Evolutionary conservation across 106 monocot species (phyloP), one percentile per base, ranked within the genome.

Genomic region (Agapanthus africanus): DNA sequence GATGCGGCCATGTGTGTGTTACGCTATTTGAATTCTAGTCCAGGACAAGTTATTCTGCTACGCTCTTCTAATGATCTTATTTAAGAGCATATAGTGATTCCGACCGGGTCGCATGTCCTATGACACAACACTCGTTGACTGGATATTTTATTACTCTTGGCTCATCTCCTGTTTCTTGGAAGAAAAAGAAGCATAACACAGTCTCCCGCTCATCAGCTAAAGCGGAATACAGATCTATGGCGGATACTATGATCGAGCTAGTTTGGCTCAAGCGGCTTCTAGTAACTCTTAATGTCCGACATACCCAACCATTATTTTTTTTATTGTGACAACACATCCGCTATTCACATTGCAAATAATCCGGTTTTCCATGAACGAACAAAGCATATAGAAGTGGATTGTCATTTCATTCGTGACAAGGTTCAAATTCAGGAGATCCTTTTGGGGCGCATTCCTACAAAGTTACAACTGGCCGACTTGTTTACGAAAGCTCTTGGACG

Each of bases 361-460:
- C 37, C 59, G 4, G 28, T 60, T 30, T 60, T 60, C 15, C 59
- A 60, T 21, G 59, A 60, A 32, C 8, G 59, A 36, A 37, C 63
- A 37, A 63, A 63, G 63, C 63, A 67, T 31, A 67, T 67, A 10
- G 66, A 67, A n/a, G 27, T 7, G 6, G 66, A 41, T 22, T 67
- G 39, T 28, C 66, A 67, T 67, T 67, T 41, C 10, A 35, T 67
- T 40, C 40, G 66, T 14, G 66, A 46, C 18, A 21, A 0, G 31
- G 27, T 67, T 4, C 18, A 8, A 8, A 41, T 22, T 11, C 11
- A 21, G 11, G 21, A 42, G 26, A 67, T 67, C 15, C n/a, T 9
- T 23, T 21, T 23, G 25, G 4, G 16, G 10, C 10, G 42, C 0
- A 21, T 40, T 40, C 38, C 65, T n/a, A 65, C 39, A 8, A 40